Evolutionary conservation across 2,329 filamentous ascomycete species (phyloP).

Genomic region (Botrytis sinoallii): DNA sequence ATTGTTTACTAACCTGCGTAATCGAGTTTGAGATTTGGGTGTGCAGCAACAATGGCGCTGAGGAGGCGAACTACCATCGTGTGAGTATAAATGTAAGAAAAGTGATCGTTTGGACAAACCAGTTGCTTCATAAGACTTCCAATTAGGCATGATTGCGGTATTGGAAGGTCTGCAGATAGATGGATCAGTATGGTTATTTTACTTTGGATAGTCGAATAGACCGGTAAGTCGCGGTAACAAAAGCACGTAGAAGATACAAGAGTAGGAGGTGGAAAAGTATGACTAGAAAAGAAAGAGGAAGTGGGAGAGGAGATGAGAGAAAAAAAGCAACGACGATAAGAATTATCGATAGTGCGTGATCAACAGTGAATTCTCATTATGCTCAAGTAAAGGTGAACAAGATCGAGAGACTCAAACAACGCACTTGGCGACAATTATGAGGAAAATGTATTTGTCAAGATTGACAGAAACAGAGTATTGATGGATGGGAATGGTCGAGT

Average conservation of each 20-base stretch:
- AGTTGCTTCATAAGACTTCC: slow-evolving; percentile 58
- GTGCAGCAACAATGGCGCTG: slow-evolving; percentile 58
- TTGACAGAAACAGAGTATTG: background rate
- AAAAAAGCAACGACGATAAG: background rate
- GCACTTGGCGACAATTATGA: background rate
- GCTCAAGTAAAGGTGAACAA: slow-evolving; percentile 15
- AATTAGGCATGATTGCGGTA: slow-evolving; percentile 50
- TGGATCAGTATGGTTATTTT: slow-evolving; percentile 2
- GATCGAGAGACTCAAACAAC: background rate
- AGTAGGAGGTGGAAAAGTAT: background rate
- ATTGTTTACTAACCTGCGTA: slow-evolving; percentile 54
- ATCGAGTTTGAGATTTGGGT: slow-evolving; percentile 54
- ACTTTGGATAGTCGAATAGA: background rate
- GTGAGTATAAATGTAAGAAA: background rate
- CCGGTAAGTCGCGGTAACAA: background rate
- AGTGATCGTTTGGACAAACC: background rate
- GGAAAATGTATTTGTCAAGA: background rate
- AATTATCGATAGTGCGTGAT: background rate
- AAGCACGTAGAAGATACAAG: background rate
- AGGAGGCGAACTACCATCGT: slow-evolving; percentile 50
- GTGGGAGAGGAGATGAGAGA: background rate
- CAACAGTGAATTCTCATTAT: background rate
- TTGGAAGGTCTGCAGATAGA: background rate
- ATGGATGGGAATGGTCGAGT: too few species aligned
- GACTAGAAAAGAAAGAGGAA: background rate